A percentile compares a stretch with the other conserved stretches of the same genome.
These are phyloP conservation scores for Termitomyces sp. DNA, from an alignment of 768 basidiomycete species.

Conservation along the genomic window DNA sequence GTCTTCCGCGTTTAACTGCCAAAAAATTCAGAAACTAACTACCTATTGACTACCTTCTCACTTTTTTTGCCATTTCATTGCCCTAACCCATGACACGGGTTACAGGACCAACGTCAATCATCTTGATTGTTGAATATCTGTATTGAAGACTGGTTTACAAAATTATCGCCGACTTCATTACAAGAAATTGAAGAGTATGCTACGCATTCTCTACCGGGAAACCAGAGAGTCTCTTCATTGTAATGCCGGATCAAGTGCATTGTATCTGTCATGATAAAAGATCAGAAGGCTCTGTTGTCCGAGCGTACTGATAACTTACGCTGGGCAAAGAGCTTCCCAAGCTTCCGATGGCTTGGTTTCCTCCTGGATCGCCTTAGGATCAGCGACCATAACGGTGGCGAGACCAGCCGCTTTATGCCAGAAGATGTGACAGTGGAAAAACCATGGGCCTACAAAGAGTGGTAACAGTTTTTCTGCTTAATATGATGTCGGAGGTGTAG, in stretches of 20 bases:
- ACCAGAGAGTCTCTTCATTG: background rate
- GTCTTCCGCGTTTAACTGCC: too few relatives aligned
- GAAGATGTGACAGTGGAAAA: constrained; percentile 27
- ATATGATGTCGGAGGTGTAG: background rate
- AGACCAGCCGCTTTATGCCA: constrained; percentile 38
- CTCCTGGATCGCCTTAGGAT: constrained; percentile 15
- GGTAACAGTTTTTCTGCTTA: background rate
- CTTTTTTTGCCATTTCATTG: background rate
- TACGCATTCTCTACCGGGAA: background rate
- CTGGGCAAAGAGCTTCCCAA: constrained; percentile 22
- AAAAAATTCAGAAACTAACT: too few relatives aligned
- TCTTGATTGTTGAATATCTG: background rate
- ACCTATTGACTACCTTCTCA: background rate
- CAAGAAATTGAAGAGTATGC: background rate
- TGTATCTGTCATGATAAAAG: constrained; percentile 5
- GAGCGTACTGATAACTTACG: constrained; percentile 10
- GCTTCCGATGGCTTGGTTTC: constrained; percentile 12
- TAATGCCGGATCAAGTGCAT: constrained; percentile 10
- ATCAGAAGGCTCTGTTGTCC: background rate
- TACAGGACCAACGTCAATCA: background rate
- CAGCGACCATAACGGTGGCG: constrained; percentile 32
- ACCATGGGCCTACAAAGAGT: constrained; percentile 14
- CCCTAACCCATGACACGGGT: background rate
- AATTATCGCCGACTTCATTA: background rate
- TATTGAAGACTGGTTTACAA: background rate